phyloP scores from a whole-genome alignment of 805 yeast genomes.

The Metschnikowia vanudenii region DNA sequence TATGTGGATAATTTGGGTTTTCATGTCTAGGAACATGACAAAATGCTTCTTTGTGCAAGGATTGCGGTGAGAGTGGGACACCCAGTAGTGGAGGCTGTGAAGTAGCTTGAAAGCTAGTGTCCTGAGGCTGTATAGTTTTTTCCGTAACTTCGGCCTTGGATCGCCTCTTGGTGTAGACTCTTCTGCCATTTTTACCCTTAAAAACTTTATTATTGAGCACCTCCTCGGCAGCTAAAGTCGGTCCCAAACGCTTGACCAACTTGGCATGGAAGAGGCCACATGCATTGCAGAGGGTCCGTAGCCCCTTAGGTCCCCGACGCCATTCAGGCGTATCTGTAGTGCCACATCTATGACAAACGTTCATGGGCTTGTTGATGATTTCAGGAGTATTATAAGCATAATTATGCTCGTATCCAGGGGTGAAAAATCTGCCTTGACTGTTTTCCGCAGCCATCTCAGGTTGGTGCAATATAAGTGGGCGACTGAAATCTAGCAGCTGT shows the following conservation, averaged over 20 bases:
- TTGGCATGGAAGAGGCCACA: slow-evolving; percentile 46
- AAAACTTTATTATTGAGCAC: slow-evolving; percentile 43
- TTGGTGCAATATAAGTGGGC: not conserved
- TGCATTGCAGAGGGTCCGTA: slow-evolving; percentile 44
- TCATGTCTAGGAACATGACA: slow-evolving; percentile 4
- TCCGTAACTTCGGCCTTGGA: not conserved
- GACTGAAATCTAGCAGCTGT: not conserved
- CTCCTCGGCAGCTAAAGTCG: slow-evolving; percentile 33
- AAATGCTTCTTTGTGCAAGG: not conserved
- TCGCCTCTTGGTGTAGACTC: slow-evolving; percentile 34
- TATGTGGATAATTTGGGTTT: not conserved
- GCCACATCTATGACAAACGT: slow-evolving; percentile 45
- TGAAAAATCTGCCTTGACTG: not conserved
- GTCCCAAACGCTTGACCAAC: slow-evolving; percentile 31
- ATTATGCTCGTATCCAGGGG: slow-evolving; percentile 2
- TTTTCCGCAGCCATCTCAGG: not conserved
- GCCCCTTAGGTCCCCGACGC: slow-evolving; percentile 46
- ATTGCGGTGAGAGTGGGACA: not conserved
- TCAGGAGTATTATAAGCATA: slow-evolving; percentile 14
- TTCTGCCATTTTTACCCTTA: slow-evolving; percentile 44
- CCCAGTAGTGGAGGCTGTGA: slow-evolving; percentile 1
- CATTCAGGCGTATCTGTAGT: slow-evolving; percentile 48
- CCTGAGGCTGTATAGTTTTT: slow-evolving; percentile 2
- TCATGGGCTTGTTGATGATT: slow-evolving; percentile 23
- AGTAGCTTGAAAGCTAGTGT: slow-evolving; percentile 13